These are phyloP conservation scores for Margaritispora aquatica DNA, from an alignment of 495 filamentous ascomycete species.

Conservation along the genomic window DNA sequence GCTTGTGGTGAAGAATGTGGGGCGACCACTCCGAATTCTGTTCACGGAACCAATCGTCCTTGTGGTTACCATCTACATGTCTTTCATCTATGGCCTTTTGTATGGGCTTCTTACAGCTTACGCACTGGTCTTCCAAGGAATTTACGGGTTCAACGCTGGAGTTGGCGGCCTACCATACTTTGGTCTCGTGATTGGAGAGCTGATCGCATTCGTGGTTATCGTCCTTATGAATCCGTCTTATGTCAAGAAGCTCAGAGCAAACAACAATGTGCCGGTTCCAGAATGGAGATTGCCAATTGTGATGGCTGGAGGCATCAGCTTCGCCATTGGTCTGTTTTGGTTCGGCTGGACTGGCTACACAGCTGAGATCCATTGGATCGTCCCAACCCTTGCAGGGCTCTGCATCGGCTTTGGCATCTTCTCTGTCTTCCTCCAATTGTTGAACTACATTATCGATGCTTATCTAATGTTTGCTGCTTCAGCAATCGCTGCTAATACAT, in stretches of 20 bases:
- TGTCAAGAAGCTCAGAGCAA: conserved; percentile 29
- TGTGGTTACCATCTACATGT: conserved; percentile 38
- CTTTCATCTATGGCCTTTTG: conserved; percentile 41
- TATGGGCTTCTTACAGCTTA: conserved; percentile 33
- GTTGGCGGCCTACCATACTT: conserved; percentile 15
- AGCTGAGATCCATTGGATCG: conserved; percentile 33
- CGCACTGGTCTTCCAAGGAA: conserved; percentile 21
- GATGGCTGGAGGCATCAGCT: conserved; percentile 52
- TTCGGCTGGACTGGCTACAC: conserved; percentile 39
- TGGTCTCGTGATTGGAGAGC: conserved; percentile 11
- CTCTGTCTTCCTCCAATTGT: conserved; percentile 40
- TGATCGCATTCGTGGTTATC: conserved; percentile 25
- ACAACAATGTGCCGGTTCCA: conserved; percentile 20
- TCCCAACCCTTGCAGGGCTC: conserved; percentile 43
- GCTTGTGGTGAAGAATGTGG: conserved; percentile 29
- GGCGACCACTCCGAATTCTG: conserved; percentile 37
- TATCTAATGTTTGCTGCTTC: conserved; percentile 54
- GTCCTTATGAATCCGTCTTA: conserved; percentile 36
- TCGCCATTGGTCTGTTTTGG: conserved; percentile 45
- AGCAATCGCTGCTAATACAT: conserved; percentile 56
- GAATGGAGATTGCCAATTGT: conserved; percentile 53
- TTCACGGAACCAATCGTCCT: conserved; percentile 38
- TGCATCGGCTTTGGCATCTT: conserved; percentile 62
- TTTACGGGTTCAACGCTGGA: conserved; percentile 1
- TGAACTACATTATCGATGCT: conserved; percentile 48